Conservation (phyloP, 75 land plant genomes). For the Sequoia sempervirens region DNA sequence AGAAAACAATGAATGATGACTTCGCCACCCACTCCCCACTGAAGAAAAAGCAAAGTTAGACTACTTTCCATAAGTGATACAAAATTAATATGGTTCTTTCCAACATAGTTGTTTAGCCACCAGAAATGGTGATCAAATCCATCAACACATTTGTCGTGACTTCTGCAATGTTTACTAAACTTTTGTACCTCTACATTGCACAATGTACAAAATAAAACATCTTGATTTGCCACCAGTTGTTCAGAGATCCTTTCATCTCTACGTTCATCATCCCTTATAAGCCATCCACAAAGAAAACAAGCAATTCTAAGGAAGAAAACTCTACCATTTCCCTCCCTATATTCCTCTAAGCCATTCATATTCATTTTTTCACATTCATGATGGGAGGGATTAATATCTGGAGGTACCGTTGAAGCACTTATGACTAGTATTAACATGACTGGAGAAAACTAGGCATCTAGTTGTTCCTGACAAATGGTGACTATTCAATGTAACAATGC, state of each 20-base stretch:
- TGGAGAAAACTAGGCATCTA: no score
- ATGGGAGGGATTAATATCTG: conserved; percentile 2
- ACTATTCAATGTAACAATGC: no score
- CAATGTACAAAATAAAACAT: conserved; percentile 64
- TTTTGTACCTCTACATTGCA: conserved; percentile 87
- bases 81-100: no score
- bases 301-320: conserved; percentile 22
- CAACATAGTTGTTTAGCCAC: no score
- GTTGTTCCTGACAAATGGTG: no score
- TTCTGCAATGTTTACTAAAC: no score
- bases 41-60: no score
- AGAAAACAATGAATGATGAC: no score
- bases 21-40: no score
- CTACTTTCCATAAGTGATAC: no score
- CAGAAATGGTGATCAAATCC: no score
- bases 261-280: conserved; percentile 51
- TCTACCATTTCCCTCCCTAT: conserved; percentile 14
- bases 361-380: background rate
- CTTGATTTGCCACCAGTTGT: conserved; percentile 42
- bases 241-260: conserved; percentile 20
- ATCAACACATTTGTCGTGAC: no score
- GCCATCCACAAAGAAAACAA: conserved; percentile 37
- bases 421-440: conserved; percentile 37
- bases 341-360: conserved; percentile 6
- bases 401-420: conserved; percentile 28